Base-by-base conservation (phyloP, 2,329 filamentous ascomycete genomes). In the Rhinocladiella mackenziei region DNA sequence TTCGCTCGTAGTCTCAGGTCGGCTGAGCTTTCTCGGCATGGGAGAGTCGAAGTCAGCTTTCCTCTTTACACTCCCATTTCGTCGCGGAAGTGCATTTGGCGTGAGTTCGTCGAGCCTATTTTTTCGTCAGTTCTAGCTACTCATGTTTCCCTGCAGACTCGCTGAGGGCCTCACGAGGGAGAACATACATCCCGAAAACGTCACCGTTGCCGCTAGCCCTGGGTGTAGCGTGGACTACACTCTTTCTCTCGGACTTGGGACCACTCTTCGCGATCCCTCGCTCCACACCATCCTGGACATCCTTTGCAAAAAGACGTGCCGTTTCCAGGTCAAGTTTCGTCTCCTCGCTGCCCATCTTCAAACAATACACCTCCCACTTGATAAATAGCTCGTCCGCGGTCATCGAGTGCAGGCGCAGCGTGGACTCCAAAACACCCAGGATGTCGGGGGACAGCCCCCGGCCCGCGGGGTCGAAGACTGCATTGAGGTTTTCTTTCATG, bases 341-440 rank as follows among this genome's bases (percentile, higher is more conserved):
- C 45, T 88, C 84, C 44, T 94, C 87, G 35, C 80, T 71, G 17
- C 89, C 87, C 82, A 97, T 89, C 67, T 91, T 94, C 63, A 98
- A 84, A 65, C 86, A 89, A 73, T 96, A 97, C 0, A 89, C 91
- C 66, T 98, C 92, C 92, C 92, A 98, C 75, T 97, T 97, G 79
- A 88, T 96, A 67, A 88, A 96, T 18, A 97, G 74, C 62, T 97
- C 92, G 64, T 97, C 83, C 23, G 82, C 75, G 11, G 81, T 79
- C 49, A 97, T 77, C 35, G 80, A 81, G 67, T 96, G 87, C 48
- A 97, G 74, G 42, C 83, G 81, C 69, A 92, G 77, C 62, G 95
- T 94, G 46, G 88, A 94, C 62, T 84, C 77, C 55, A 98, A 73
- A 68, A 96, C 89, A 40, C 76, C 71, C 53, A 88, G 71, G 45